Evolutionary conservation across 2,329 filamentous ascomycete species (phyloP).

Genomic region (Ophiostoma quercus): DNA sequence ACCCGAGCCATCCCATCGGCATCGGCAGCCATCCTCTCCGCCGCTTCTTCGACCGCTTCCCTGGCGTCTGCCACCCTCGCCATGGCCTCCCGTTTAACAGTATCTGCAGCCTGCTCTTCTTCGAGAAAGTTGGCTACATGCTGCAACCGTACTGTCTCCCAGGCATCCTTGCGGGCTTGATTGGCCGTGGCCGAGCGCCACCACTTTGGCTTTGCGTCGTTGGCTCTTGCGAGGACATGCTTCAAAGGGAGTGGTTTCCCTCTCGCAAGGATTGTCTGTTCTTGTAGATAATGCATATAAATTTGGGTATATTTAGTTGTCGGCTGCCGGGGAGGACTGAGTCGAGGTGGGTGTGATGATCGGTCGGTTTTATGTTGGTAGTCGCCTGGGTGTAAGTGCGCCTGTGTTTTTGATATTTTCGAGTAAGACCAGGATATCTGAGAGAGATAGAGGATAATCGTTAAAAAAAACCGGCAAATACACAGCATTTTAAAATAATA

Average conservation of each 20-base stretch:
- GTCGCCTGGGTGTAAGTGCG: too few relatives aligned
- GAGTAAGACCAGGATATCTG: too few relatives aligned
- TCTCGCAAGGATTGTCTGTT: neutral
- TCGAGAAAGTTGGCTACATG: neutral
- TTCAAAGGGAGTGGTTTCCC: neutral
- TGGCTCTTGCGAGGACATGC: neutral
- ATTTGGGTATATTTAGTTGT: too few relatives aligned
- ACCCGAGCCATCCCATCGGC: neutral
- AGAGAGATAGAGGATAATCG: too few relatives aligned
- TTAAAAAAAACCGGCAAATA: too few relatives aligned
- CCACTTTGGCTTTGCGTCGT: neutral
- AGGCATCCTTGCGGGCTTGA: neutral
- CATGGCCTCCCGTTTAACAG: neutral
- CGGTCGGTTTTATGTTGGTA: too few relatives aligned
- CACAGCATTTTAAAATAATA: too few relatives aligned
- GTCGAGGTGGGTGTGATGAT: too few relatives aligned
- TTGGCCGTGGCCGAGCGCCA: neutral
- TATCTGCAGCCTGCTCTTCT: neutral
- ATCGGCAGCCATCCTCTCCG: neutral
- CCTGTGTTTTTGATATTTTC: too few relatives aligned
- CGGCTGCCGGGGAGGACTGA: too few relatives aligned
- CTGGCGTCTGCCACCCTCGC: neutral
- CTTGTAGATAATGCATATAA: neutral
- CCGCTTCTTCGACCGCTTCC: neutral
- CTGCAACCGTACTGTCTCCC: neutral